These are phyloP conservation scores for Amauroascus niger DNA, from an alignment of 2,329 filamentous ascomycete species.

Conservation along the genomic window DNA sequence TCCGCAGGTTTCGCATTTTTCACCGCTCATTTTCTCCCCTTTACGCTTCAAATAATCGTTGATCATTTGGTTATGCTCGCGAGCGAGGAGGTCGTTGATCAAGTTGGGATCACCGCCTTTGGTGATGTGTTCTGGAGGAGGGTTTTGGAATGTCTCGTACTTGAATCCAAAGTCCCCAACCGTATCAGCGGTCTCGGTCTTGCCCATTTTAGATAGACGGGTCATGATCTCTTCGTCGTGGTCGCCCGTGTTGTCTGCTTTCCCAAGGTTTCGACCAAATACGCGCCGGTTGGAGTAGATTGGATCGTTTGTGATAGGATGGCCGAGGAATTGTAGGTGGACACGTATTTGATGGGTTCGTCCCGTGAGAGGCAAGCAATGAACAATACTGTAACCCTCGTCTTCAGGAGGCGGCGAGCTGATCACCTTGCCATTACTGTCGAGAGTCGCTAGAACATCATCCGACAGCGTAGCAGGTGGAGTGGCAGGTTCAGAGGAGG, in stretches of 20 bases:
- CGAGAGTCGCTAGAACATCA: constrained; percentile 16
- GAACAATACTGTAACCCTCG: constrained; percentile 84
- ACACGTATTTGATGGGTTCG: constrained; percentile 92
- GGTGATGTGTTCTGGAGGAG: constrained; percentile 30
- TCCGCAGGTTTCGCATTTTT: constrained; percentile 68
- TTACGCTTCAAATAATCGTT: constrained; percentile 81
- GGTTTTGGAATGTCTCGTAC: constrained; percentile 54
- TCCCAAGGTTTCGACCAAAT: constrained; percentile 72
- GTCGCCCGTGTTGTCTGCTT: constrained; percentile 55
- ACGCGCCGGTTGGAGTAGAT: constrained; percentile 94
- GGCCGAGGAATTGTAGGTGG: constrained; percentile 85
- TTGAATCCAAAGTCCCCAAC: constrained; percentile 45
- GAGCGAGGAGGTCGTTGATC: constrained; percentile 35
- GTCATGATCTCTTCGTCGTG: constrained; percentile 85
- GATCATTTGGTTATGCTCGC: constrained; percentile 67
- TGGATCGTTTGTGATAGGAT: constrained; percentile 93
- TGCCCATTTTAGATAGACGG: constrained; percentile 79
- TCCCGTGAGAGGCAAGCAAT: constrained; percentile 85
- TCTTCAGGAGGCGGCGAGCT: constrained; percentile 33
- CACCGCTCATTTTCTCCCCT: constrained; percentile 85
- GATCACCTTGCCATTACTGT: constrained; percentile 17
- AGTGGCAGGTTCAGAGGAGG: constrained; percentile 10
- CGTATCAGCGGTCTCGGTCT: constrained; percentile 81
- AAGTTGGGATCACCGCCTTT: constrained; percentile 27
- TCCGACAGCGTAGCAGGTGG: constrained; percentile 13